Base-by-base conservation (phyloP, 2,329 filamentous ascomycete species). In the Penicillium sp. region DNA sequence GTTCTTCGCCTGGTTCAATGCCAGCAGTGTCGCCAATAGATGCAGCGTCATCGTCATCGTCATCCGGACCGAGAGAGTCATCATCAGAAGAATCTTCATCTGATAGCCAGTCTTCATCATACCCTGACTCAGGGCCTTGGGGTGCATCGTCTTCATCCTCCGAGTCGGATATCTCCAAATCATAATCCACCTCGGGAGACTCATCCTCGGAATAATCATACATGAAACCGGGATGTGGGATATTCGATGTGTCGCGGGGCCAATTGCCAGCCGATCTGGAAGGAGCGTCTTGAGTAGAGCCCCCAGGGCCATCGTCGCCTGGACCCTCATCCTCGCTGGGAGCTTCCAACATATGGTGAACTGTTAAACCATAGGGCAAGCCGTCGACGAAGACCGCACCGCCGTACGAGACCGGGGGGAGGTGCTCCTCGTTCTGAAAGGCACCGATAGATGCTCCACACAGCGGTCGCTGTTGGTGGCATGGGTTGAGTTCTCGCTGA, bases 401-500 rank as follows among this genome's bases (percentile, higher is more conserved):
- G 11, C 92, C 92, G 58, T 95, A 90, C 28, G 89, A 95, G 3
- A 95, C 92, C 2, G 92, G 89, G 5, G 91, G 90, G 2, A 96
- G 76, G 64, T 96, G 92, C 37, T 88, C 84, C 56, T 90, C 83
- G 49, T 88, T 87, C 42, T 88, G 84, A 77, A 89, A 96, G 0
- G 91, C 91, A 6, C 92, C 92, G 51, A 97, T 96, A 36, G 90
- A 95, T 7, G 92, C 92, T 1, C 92, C 92, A 58, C 91, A 95
- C 0, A 82, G 72, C 0, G 92, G 92, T 18, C 80, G 80, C 59
- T 84, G 77, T 67, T 97, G 91, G 64, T 89, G 92, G 51, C 83
- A 83, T 0, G 83, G 83, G 62, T 95, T 95, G 58, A 71, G 56
- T 42, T 72, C 63, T 28, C 62, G 56, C 38, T 64, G 64, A 19